These are phyloP conservation scores for Macrophomina phaseolina DNA, from an alignment of 2,329 filamentous ascomycete species.

Conservation along the genomic window DNA sequence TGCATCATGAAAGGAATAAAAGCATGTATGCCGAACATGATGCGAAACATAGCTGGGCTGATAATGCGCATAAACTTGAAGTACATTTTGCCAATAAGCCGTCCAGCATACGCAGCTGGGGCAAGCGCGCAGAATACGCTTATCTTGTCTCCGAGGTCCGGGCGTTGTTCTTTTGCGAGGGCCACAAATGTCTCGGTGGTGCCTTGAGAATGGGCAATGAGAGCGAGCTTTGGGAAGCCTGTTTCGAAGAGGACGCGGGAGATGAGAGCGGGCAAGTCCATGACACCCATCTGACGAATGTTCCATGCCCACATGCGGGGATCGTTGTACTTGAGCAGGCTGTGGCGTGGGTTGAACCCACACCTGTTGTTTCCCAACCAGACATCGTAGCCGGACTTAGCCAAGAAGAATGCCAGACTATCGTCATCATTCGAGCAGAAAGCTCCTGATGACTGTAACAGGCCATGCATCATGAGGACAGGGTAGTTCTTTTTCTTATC, in stretches of 20 bases:
- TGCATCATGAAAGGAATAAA: slow-evolving; percentile 95
- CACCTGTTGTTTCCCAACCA: slow-evolving; percentile 96
- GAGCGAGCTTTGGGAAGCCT: slow-evolving; percentile 78
- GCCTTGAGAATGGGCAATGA: slow-evolving; percentile 89
- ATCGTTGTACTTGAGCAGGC: slow-evolving; percentile 71
- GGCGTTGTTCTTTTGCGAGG: slow-evolving; percentile 86
- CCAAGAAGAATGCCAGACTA: slow-evolving; percentile 88
- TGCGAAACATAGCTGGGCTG: slow-evolving; percentile 74
- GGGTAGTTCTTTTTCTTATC: slow-evolving; percentile 75
- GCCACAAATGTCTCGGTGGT: slow-evolving; percentile 89
- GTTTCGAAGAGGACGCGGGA: slow-evolving; percentile 83
- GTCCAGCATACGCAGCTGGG: slow-evolving; percentile 87
- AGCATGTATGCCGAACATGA: slow-evolving; percentile 88
- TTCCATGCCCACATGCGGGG: slow-evolving; percentile 98
- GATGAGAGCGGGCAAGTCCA: slow-evolving; percentile 82
- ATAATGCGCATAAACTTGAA: slow-evolving; percentile 91
- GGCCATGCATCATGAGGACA: slow-evolving; percentile 83
- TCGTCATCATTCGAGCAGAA: slow-evolving; percentile 91
- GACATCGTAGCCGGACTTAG: slow-evolving; percentile 90
- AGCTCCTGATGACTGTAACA: slow-evolving; percentile 85
- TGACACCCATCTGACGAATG: slow-evolving; percentile 81
- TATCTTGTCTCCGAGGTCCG: slow-evolving; percentile 80
- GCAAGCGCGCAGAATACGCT: slow-evolving; percentile 91
- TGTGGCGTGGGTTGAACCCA: slow-evolving; percentile 80
- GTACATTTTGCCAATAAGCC: slow-evolving; percentile 83